A percentile compares a stretch with the other conserved stretches of the same genome.
phyloP scores from a whole-genome alignment of 495 filamentous ascomycete species.

The Aspergillus olivimuriae region DNA sequence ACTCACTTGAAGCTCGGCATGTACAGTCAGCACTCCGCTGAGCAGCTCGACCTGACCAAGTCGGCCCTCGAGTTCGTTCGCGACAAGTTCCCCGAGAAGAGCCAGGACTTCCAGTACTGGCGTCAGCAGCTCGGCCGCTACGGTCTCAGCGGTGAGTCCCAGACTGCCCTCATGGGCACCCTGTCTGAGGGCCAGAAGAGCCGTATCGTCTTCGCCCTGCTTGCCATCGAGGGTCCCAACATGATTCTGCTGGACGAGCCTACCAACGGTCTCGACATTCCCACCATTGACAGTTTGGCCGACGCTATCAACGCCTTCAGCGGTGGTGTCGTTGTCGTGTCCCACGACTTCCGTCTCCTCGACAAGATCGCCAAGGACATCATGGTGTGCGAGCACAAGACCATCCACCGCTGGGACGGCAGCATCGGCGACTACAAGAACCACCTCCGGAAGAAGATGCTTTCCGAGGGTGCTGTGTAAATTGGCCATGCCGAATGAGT shows the following conservation, averaged over 20 bases:
- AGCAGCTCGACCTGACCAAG: slow-evolving; percentile 97
- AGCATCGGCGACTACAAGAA: slow-evolving; percentile 94
- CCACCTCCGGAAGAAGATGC: slow-evolving; percentile 97
- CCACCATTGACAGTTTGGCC: slow-evolving; percentile 94
- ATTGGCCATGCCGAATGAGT: too few relatives aligned
- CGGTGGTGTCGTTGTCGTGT: slow-evolving; percentile 96
- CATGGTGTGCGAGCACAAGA: slow-evolving; percentile 96
- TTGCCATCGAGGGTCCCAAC: slow-evolving; percentile 94
- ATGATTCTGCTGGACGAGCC: slow-evolving; percentile 98
- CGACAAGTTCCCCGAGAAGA: slow-evolving; percentile 83
- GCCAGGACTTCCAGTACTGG: slow-evolving; percentile 99
- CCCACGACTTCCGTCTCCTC: slow-evolving; percentile 96
- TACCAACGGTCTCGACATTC: slow-evolving; percentile 99
- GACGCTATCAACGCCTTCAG: slow-evolving; percentile 95
- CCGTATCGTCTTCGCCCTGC: slow-evolving; percentile 93
- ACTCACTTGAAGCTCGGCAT: slow-evolving; percentile 97
- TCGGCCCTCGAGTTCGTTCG: slow-evolving; percentile 95
- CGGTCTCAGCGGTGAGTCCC: slow-evolving; percentile 81
- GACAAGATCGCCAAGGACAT: slow-evolving; percentile 99
- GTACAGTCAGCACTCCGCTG: slow-evolving; percentile 96
- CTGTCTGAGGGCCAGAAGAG: slow-evolving; percentile 96
- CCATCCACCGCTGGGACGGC: slow-evolving; percentile 82
- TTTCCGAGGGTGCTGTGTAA: slow-evolving; percentile 45
- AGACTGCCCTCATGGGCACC: slow-evolving; percentile 97
- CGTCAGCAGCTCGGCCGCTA: slow-evolving; percentile 93